A percentile compares a stretch with the other conserved stretches of the same genome.
These are phyloP conservation scores for Dictyostelium purpureum DNA, from an alignment of 78 protist species.

Conservation along the genomic window DNA sequence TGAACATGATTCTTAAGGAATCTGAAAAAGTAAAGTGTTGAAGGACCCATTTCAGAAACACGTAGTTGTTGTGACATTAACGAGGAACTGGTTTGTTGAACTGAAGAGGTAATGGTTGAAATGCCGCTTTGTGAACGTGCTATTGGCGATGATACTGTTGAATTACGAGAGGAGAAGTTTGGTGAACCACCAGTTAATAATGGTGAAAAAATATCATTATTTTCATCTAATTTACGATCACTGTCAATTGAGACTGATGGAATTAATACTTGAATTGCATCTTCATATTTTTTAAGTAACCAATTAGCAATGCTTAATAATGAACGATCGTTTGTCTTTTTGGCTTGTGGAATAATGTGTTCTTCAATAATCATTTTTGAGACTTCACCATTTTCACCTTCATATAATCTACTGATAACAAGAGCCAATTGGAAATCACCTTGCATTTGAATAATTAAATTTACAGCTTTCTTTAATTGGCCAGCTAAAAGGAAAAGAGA, in stretches of 20 bases:
- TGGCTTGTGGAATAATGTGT: slow-evolving; percentile 72
- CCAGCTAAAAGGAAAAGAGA: slow-evolving; percentile 70
- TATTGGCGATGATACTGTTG: background rate
- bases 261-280: slow-evolving; percentile 8
- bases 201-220: background rate
- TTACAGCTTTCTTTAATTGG: slow-evolving; percentile 47
- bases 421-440: slow-evolving; percentile 75
- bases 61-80: slow-evolving; percentile 12
- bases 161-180: background rate
- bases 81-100: background rate
- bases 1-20: slow-evolving; percentile 34
- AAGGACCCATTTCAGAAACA: slow-evolving; percentile 56
- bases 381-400: slow-evolving; percentile 68
- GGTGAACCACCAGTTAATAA: slow-evolving; percentile 8
- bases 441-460: slow-evolving; percentile 27
- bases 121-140: background rate
- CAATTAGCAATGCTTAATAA: slow-evolving; percentile 15
- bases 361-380: slow-evolving; percentile 48
- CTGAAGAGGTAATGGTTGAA: background rate
- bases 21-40: slow-evolving; percentile 35
- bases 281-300: slow-evolving; percentile 65
- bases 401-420: slow-evolving; percentile 36
- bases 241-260: slow-evolving; percentile 15
- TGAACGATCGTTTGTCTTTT: slow-evolving; percentile 45
- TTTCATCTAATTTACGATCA: background rate